Conservation (phyloP, 2,329 filamentous ascomycete species). For the Acarospora socialis region DNA sequence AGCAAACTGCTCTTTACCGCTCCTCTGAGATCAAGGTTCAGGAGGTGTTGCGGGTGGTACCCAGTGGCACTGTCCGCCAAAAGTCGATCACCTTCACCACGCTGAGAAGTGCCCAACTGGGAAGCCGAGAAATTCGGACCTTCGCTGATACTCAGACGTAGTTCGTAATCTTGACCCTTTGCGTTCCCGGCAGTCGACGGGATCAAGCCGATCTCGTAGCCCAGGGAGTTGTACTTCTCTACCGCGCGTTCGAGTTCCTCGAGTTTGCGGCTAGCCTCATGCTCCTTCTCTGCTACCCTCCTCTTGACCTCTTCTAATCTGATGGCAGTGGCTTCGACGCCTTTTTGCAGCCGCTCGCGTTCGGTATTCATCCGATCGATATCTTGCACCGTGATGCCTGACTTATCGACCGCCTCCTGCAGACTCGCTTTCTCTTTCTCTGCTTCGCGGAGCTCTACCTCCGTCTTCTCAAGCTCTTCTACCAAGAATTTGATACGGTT, state of each 20-base stretch:
- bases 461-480: constrained; percentile 68
- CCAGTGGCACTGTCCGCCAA: constrained; percentile 70
- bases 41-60: constrained; percentile 76
- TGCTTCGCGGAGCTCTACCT: constrained; percentile 59
- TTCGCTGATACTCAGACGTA: constrained; percentile 68
- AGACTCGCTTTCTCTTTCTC: constrained; percentile 69
- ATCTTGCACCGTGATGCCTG: constrained; percentile 93
- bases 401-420: constrained; percentile 76
- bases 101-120: constrained; percentile 35
- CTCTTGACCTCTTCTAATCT: constrained; percentile 76
- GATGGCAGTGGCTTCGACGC: constrained; percentile 60
- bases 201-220: constrained; percentile 86
- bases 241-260: constrained; percentile 86
- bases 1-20: constrained; percentile 67
- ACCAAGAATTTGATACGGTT: constrained; percentile 67
- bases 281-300: constrained; percentile 69
- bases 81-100: constrained; percentile 52
- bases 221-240: constrained; percentile 83
- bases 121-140: constrained; percentile 61
- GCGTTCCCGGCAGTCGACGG: constrained; percentile 74
- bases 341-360: constrained; percentile 80
- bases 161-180: constrained; percentile 70
- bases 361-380: constrained; percentile 98
- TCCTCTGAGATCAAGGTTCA: constrained; percentile 78
- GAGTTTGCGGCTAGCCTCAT: constrained; percentile 70